phyloP scores from a whole-genome alignment of 2,329 filamentous ascomycete genomes.

The Fusarium agapanthi region DNA sequence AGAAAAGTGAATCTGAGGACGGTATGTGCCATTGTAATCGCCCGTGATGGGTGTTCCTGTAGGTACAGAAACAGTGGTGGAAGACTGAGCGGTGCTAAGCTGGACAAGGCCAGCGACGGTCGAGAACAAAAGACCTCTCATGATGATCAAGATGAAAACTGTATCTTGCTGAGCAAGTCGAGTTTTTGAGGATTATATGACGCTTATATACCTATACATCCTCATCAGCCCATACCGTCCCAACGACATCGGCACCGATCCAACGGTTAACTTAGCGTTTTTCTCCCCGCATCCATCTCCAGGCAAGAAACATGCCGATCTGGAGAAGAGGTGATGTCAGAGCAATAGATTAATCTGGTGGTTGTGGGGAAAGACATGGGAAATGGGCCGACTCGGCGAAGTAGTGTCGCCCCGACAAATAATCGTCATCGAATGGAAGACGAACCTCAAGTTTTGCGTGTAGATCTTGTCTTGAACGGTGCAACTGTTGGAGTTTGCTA shows the following conservation, averaged over 20 bases:
- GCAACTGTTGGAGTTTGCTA: background rate
- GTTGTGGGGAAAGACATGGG: background rate
- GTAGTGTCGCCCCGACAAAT: constrained; percentile 1
- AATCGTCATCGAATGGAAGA: background rate
- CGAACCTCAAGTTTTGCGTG: background rate
- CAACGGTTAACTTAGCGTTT: background rate
- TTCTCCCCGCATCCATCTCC: background rate
- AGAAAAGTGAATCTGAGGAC: constrained; percentile 66
- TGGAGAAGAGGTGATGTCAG: constrained; percentile 14
- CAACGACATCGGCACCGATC: background rate
- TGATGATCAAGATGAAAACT: background rate
- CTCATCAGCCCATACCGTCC: background rate
- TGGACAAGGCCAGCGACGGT: background rate
- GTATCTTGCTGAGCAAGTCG: background rate
- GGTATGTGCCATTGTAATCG: constrained; percentile 42
- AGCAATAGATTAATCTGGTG: background rate
- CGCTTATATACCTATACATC: background rate
- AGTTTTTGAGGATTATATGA: background rate
- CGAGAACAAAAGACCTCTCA: background rate
- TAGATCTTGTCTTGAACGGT: background rate
- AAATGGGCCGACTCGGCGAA: background rate
- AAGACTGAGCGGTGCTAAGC: background rate
- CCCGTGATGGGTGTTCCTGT: constrained; percentile 38
- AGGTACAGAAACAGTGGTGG: constrained; percentile 13
- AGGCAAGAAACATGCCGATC: background rate